Percentiles rank a stretch among this genome's conserved stretches.
phyloP scores from a whole-genome alignment of 2,329 filamentous ascomycete species.

The Aspergillus amoenus region DNA sequence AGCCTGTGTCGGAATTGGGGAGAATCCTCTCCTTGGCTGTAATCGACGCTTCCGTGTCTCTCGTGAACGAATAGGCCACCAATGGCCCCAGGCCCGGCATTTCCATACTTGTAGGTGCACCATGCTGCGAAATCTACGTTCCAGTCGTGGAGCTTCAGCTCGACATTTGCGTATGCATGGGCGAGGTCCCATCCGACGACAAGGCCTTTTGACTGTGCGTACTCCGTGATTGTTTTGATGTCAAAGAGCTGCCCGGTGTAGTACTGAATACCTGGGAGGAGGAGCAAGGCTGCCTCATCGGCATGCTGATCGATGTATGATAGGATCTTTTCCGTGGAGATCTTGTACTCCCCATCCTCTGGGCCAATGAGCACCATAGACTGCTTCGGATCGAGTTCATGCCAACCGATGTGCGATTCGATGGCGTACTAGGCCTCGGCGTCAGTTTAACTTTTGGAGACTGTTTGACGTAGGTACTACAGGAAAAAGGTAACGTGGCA shows the following conservation, averaged over 20 bases:
- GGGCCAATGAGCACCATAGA: constrained; percentile 74
- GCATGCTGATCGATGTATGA: constrained; percentile 72
- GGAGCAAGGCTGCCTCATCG: constrained; percentile 68
- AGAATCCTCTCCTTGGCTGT: constrained; percentile 40
- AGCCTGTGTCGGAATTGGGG: constrained; percentile 64
- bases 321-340: constrained; percentile 70
- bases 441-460: neutral
- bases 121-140: constrained; percentile 85
- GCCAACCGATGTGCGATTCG: constrained; percentile 73
- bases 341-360: constrained; percentile 53
- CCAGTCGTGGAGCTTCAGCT: constrained; percentile 78
- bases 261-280: constrained; percentile 86
- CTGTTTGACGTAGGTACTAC: neutral
- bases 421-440: constrained; percentile 66
- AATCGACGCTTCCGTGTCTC: constrained; percentile 56
- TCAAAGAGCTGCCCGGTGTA: constrained; percentile 87
- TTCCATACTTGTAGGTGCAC: constrained; percentile 95
- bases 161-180: constrained; percentile 79
- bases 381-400: constrained; percentile 63
- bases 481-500: neutral
- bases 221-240: constrained; percentile 71
- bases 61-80: constrained; percentile 78
- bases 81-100: constrained; percentile 77
- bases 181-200: constrained; percentile 82
- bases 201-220: constrained; percentile 69